These are phyloP conservation scores for Gonium pectorale DNA, from an alignment of 139 green algal species.

Conservation along the genomic window DNA sequence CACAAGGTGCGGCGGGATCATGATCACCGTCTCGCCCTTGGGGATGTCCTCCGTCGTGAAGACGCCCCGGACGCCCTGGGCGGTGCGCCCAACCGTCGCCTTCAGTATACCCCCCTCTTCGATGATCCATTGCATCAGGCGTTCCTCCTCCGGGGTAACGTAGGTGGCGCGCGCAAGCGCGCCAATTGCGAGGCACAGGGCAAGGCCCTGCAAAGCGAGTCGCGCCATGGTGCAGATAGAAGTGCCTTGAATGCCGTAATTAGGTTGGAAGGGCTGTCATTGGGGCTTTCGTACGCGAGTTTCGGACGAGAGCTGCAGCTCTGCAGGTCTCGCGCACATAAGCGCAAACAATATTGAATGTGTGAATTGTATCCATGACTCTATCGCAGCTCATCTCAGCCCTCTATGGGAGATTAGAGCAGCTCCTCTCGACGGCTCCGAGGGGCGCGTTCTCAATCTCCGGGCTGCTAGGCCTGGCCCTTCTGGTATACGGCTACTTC, in stretches of 20 bases:
- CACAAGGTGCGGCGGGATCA: conserved; percentile 17
- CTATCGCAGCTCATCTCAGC: conserved; percentile 7
- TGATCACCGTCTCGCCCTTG: background rate
- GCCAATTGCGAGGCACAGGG: background rate
- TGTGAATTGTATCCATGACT: conserved; percentile 16
- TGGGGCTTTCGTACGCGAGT: too few species aligned
- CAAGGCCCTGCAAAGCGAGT: background rate
- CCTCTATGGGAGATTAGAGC: conserved; percentile 41
- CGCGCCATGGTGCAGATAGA: background rate
- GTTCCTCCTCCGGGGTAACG: background rate
- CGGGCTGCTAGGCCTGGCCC: conserved; percentile 70
- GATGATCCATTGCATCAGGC: background rate
- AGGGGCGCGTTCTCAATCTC: conserved; percentile 63
- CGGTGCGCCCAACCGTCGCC: background rate
- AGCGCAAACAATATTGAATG: background rate
- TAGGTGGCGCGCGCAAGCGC: background rate
- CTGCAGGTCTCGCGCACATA: background rate
- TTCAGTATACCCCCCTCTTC: background rate
- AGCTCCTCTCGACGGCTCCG: conserved; percentile 42
- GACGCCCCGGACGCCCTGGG: conserved; percentile 6
- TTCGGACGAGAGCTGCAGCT: too few species aligned
- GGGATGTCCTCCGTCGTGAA: conserved; percentile 6
- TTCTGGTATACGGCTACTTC: conserved; percentile 64
- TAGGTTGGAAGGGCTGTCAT: too few species aligned
- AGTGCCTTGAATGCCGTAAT: too few species aligned